A percentile compares a stretch with the other conserved stretches of the same genome.
Evolutionary conservation across 2,329 filamentous ascomycete species (phyloP).

Genomic region (Cercospora zeina): DNA sequence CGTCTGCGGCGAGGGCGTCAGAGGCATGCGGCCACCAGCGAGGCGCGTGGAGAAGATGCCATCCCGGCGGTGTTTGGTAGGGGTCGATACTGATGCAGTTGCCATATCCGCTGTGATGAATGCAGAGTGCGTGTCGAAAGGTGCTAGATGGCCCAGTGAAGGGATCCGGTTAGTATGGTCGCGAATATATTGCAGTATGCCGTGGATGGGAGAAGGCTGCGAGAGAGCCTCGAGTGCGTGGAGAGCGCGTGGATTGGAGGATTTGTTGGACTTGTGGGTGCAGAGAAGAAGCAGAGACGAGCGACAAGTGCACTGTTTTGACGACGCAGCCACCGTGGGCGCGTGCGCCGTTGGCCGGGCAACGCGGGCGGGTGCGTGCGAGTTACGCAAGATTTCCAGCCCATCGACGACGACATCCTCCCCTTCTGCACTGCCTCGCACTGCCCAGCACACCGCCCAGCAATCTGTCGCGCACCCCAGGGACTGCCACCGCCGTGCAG

Average conservation of each 20-base stretch:
- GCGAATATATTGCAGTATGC: conserved; percentile 43
- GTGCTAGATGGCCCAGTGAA: conserved; percentile 41
- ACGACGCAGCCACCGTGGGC: no score
- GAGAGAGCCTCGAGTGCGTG: conserved; percentile 32
- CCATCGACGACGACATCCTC: not conserved
- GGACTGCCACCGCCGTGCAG: not conserved
- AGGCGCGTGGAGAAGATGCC: conserved; percentile 89
- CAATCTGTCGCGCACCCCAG: not conserved
- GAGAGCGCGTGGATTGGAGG: conserved; percentile 6
- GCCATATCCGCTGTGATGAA: conserved; percentile 64
- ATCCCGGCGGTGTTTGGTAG: conserved; percentile 83
- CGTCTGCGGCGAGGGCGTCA: conserved; percentile 88
- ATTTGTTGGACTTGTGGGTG: conserved; percentile 32
- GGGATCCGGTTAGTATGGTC: conserved; percentile 43
- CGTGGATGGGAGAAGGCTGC: conserved; percentile 32
- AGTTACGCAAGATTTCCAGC: not conserved
- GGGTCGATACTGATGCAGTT: conserved; percentile 78
- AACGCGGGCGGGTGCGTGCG: not conserved
- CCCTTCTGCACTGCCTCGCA: not conserved
- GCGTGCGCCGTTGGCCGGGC: no score
- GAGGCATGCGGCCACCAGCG: conserved; percentile 88
- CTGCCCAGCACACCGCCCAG: not conserved
- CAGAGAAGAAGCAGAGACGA: conserved; percentile 15
- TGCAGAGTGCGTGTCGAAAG: conserved; percentile 17
- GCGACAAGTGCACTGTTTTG: no score